Base-by-base conservation (phyloP, 208 protist species). In the Vickermania ingenoplastis region DNA sequence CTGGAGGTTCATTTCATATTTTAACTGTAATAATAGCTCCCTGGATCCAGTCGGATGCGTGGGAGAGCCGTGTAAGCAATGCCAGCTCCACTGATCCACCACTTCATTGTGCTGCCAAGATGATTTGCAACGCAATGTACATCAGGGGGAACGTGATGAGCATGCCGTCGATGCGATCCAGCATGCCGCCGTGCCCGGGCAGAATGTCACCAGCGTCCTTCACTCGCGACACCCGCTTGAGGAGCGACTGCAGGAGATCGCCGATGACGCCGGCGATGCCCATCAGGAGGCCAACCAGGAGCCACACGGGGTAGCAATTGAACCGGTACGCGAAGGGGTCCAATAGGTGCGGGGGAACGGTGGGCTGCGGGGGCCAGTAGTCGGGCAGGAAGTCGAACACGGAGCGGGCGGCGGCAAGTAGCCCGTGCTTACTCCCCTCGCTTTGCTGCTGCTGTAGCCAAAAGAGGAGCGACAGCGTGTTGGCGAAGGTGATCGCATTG, bases 161-260 rank as follows among this genome's bases (percentile, higher is more conserved):
- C 57, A 91, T 67, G 24, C 88, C 88, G 56, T 95, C 88, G 36
- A 96, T 75, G 58, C 88, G 75, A 59, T 96, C 89, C n/a, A 96
- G 75, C 41, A 95, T 76, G 29, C 89, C 91, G 53, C 91, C 89
- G 60, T 97, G 89, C 1, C 87, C 91, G 27, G 87, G 89, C 21
- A 97, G 78, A 45, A 91, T 79, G 29, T 77, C 65, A 3, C 89
- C 89, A 3, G 83, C 67, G 52, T 97, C 91, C 67, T 97, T 97
- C 41, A 97, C 75, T 3, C 66, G 63, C 2, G 84, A 86, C 13
- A 73, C 65, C 51, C 91, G 82, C 78, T 97, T 97, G 22, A 95
- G 61, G 4, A 95, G 69, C 3, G 86, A 94, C 69, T 97, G 83
- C 23, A 91, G 60, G 41, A 97, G 66, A 55, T 97, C 91, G 1